Percentiles rank a stretch among this genome's conserved stretches.
Conservation (phyloP, 768 basidiomycete species). For the Lentinula raphanica region DNA sequence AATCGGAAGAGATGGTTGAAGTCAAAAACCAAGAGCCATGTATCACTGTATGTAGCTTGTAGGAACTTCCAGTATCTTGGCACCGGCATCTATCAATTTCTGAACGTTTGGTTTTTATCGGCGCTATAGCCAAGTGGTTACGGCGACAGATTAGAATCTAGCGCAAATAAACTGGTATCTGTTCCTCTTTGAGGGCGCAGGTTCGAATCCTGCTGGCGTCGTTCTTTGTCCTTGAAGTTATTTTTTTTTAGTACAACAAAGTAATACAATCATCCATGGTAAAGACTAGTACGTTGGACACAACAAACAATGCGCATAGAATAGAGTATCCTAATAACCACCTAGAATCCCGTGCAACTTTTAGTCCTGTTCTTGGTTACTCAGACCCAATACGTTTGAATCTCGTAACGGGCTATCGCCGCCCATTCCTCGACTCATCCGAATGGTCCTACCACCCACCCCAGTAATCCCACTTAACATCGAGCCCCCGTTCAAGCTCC, state of each 20-base stretch:
- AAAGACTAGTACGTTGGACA: no score
- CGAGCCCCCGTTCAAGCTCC: conserved; percentile 2
- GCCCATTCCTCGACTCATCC: not conserved
- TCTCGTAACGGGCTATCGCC: conserved; percentile 20
- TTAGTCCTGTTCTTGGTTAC: conserved; percentile 18
- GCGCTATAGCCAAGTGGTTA: conserved; percentile 81
- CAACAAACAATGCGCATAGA: no score
- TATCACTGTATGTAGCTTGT: no score
- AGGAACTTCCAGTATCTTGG: no score
- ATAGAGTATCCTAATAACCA: no score
- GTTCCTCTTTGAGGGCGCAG: conserved; percentile 16
- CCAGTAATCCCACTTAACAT: not conserved
- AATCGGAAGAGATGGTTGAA: no score
- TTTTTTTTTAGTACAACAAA: no score
- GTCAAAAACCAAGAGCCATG: no score
- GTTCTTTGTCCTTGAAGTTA: not conserved
- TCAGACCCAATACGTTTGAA: conserved; percentile 29
- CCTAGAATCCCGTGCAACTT: no score
- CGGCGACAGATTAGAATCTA: conserved; percentile 50
- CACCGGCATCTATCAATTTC: no score
- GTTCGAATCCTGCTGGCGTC: conserved; percentile 14
- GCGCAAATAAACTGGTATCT: not conserved
- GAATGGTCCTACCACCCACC: not conserved
- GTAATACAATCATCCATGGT: no score
- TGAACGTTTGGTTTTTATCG: conserved; percentile 11